Percentiles rank a stretch among this genome's conserved stretches.
These are phyloP conservation scores for Agastache rugosa DNA, from an alignment of 257 asterid species.

Conservation along the genomic window DNA sequence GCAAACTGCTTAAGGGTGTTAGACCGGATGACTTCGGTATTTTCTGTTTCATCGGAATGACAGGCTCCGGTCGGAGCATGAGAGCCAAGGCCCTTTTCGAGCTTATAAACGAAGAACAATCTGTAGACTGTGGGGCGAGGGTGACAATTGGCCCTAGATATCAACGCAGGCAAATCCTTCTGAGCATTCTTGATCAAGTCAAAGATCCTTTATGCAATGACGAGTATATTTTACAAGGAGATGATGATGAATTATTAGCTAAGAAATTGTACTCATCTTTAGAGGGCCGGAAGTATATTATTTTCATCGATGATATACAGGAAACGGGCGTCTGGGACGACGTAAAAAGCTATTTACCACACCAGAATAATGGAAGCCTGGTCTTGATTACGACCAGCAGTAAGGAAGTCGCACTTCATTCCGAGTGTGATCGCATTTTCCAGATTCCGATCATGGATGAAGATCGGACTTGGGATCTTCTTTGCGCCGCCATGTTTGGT, in stretches of 20 bases:
- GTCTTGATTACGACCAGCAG: not conserved
- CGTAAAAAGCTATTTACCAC: not conserved
- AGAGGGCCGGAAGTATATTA: not conserved
- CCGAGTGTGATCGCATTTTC: not conserved
- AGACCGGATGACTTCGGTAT: conserved; percentile 14
- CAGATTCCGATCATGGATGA: not conserved
- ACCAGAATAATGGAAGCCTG: not conserved
- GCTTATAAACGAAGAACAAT: not conserved
- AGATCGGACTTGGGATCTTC: not conserved
- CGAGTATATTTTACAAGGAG: not conserved
- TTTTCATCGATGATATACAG: not conserved
- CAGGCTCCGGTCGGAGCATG: not conserved
- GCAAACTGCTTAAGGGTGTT: not conserved
- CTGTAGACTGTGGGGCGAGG: not conserved
- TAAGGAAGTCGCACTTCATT: not conserved
- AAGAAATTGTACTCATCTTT: not conserved
- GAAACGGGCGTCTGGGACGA: not conserved
- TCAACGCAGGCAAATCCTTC: not conserved
- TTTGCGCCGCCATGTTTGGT: not conserved
- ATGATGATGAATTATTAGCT: not conserved
- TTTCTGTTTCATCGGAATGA: not conserved
- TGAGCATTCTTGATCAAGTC: not conserved
- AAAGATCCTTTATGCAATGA: not conserved
- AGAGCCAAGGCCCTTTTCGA: not conserved
- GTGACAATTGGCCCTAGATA: not conserved